A percentile compares a stretch with the other conserved stretches of the same genome.
Conservation (phyloP, 495 filamentous ascomycete genomes). For the Aspergillus coremiiformis region DNA sequence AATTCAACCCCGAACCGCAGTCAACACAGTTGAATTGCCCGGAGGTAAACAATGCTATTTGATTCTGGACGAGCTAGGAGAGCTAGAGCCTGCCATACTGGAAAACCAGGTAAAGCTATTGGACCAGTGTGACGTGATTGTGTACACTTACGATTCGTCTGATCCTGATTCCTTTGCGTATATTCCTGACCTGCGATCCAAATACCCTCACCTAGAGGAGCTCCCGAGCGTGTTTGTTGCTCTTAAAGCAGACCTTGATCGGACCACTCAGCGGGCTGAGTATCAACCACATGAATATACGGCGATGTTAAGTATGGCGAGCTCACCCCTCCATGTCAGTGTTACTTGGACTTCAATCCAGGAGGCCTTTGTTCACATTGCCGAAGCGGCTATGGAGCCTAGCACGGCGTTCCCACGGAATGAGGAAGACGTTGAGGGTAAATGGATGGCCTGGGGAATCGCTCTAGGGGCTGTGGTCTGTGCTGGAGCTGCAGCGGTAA, state of each 20-base stretch:
- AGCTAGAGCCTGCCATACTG: slow-evolving; percentile 84
- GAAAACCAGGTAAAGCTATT: slow-evolving; percentile 89
- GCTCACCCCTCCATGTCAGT: slow-evolving; percentile 85
- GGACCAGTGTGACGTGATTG: slow-evolving; percentile 85
- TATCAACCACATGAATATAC: slow-evolving; percentile 92
- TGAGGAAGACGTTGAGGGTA: slow-evolving; percentile 71
- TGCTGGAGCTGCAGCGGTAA: slow-evolving; percentile 70
- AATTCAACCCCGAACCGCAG: slow-evolving; percentile 84
- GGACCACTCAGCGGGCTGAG: slow-evolving; percentile 86
- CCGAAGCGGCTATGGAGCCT: slow-evolving; percentile 86
- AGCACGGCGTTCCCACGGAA: slow-evolving; percentile 79
- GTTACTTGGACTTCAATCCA: slow-evolving; percentile 84
- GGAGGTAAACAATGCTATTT: slow-evolving; percentile 96
- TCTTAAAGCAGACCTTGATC: slow-evolving; percentile 88
- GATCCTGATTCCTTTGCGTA: slow-evolving; percentile 92
- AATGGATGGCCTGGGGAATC: slow-evolving; percentile 78
- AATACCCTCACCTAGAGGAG: slow-evolving; percentile 74
- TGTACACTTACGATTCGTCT: slow-evolving; percentile 93
- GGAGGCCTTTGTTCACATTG: slow-evolving; percentile 82
- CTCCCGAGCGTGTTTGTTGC: slow-evolving; percentile 86
- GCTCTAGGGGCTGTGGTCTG: slow-evolving; percentile 74
- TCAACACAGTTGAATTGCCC: slow-evolving; percentile 93
- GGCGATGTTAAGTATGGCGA: slow-evolving; percentile 59
- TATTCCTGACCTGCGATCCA: slow-evolving; percentile 70
- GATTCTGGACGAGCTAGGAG: slow-evolving; percentile 92